Evolutionary conservation across 805 yeast species (phyloP).

Genomic region (Monosporozyma siamensis): DNA sequence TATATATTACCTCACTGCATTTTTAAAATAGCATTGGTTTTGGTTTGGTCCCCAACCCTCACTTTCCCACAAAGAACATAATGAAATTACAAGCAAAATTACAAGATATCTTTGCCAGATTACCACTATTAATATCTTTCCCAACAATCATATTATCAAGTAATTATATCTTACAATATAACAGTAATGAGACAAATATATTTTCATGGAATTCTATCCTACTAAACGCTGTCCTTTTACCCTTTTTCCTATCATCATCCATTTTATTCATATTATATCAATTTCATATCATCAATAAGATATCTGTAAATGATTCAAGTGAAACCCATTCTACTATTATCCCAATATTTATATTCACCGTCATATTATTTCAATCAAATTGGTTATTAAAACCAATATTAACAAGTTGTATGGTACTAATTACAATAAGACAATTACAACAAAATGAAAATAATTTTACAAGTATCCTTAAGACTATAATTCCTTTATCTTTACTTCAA

Average conservation of each 20-base stretch:
- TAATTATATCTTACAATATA: slow-evolving; percentile 15
- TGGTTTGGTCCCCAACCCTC: no score
- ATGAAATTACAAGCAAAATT: slow-evolving; percentile 2
- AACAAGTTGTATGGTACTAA: slow-evolving; percentile 12
- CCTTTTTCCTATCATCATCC: not conserved
- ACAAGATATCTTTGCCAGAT: slow-evolving; percentile 16
- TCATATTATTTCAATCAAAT: slow-evolving; percentile 4
- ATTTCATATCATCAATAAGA: not conserved
- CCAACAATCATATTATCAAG: slow-evolving; percentile 28
- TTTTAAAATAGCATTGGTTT: no score
- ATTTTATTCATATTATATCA: not conserved
- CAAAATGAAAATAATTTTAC: slow-evolving; percentile 1
- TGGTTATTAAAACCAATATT: slow-evolving; percentile 11
- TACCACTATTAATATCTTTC: slow-evolving; percentile 26
- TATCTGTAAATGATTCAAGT: not conserved
- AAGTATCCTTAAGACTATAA: not conserved
- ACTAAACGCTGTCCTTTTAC: not conserved
- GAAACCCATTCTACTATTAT: not conserved
- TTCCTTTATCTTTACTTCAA: not conserved
- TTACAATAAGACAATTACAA: slow-evolving; percentile 8
- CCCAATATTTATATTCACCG: slow-evolving; percentile 3
- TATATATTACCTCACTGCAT: no score
- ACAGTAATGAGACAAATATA: not conserved
- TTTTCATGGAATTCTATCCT: not conserved
- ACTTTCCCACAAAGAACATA: not conserved